Evolutionary conservation across 2,329 filamentous ascomycete genomes (phyloP).

Genomic region (Penicillium italicum): DNA sequence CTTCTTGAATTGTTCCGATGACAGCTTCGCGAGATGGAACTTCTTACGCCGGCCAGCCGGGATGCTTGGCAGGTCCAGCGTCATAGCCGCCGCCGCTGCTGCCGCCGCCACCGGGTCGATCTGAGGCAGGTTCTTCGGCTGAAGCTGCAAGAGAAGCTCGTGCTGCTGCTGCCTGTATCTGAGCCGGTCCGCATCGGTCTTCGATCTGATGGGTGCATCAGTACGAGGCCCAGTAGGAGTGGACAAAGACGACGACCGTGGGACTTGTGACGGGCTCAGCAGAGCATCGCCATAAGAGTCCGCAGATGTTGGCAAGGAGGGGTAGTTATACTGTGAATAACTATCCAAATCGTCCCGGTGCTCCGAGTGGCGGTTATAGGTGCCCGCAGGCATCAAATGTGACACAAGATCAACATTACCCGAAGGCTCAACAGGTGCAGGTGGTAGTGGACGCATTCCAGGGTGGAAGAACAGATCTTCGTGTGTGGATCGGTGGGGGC

Average conservation of each 20-base stretch:
- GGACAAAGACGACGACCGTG: conserved; percentile 76
- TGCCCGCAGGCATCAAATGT: conserved; percentile 53
- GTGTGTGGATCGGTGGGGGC: conserved; percentile 67
- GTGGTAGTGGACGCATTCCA: conserved; percentile 64
- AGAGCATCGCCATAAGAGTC: conserved; percentile 51
- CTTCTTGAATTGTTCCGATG: conserved; percentile 72
- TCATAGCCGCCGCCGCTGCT: conserved; percentile 48
- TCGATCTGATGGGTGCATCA: conserved; percentile 79
- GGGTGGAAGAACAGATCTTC: conserved; percentile 94
- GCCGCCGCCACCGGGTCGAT: conserved; percentile 50
- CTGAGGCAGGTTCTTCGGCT: conserved; percentile 34
- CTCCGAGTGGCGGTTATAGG: conserved; percentile 53
- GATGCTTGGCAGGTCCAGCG: conserved; percentile 79
- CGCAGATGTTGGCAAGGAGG: conserved; percentile 41
- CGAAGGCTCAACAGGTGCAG: conserved; percentile 58
- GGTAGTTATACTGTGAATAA: conserved; percentile 38
- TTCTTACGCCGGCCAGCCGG: conserved; percentile 75
- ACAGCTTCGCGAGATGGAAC: conserved; percentile 82
- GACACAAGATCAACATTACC: conserved; percentile 45
- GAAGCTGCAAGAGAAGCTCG: conserved; percentile 52
- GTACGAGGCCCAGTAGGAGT: conserved; percentile 75
- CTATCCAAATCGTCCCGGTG: conserved; percentile 41
- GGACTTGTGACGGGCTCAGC: conserved; percentile 50
- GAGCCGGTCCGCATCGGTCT: conserved; percentile 79
- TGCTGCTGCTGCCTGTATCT: conserved; percentile 54